These are phyloP conservation scores for Esteya vermicola DNA, from an alignment of 2,329 filamentous ascomycete genomes.

Conservation along the genomic window DNA sequence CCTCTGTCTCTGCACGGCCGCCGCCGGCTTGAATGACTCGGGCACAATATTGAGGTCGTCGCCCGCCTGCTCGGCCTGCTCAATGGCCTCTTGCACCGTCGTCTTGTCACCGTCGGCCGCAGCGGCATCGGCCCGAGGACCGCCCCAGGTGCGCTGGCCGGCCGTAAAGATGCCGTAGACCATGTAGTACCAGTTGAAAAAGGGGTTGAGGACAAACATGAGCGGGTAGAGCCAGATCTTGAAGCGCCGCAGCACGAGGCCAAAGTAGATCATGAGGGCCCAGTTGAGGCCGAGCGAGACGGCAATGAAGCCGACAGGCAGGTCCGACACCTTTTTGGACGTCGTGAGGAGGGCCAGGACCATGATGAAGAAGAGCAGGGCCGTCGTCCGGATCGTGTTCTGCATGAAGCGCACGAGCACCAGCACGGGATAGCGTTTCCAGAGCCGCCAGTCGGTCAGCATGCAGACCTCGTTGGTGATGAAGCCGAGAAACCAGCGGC, in stretches of 20 bases:
- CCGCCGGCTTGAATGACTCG: constrained; percentile 61
- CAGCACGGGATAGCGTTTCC: constrained; percentile 80
- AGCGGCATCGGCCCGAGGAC: constrained; percentile 78
- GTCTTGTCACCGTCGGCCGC: constrained; percentile 58
- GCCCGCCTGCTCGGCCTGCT: constrained; percentile 61
- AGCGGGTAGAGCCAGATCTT: constrained; percentile 92
- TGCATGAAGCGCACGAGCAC: constrained; percentile 84
- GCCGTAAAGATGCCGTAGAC: constrained; percentile 93
- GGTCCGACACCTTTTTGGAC: constrained; percentile 58
- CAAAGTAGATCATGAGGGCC: constrained; percentile 93
- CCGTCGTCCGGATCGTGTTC: constrained; percentile 90
- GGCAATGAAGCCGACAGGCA: constrained; percentile 87
- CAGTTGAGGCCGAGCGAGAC: constrained; percentile 89
- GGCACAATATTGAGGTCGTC: constrained; percentile 85
- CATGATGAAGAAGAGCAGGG: constrained; percentile 89
- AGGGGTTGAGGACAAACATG: constrained; percentile 91
- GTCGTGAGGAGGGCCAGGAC: constrained; percentile 75
- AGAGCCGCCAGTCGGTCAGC: constrained; percentile 86
- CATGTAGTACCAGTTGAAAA: constrained; percentile 98
- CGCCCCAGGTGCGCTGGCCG: constrained; percentile 89
- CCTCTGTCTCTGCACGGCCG: too few relatives aligned
- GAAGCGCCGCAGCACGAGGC: constrained; percentile 68
- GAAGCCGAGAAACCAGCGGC: constrained; percentile 92
- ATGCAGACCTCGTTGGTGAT: constrained; percentile 98
- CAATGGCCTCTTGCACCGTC: constrained; percentile 70